phyloP scores from a whole-genome alignment of 2,329 filamentous ascomycete species.

The Colletotrichum neosansevieriae region DNA sequence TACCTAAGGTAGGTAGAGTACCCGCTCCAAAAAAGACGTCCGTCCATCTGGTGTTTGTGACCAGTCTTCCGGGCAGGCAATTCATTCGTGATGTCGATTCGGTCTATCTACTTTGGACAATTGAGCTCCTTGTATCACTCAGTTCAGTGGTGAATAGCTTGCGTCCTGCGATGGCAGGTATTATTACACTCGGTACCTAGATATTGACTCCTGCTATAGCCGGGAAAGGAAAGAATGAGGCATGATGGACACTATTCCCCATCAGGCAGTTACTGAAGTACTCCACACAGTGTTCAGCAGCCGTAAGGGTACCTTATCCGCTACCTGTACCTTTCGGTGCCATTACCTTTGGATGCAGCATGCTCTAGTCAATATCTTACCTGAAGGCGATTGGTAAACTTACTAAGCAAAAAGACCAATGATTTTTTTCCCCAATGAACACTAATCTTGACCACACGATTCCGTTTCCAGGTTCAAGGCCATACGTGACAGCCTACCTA shows the following conservation, averaged over 20 bases:
- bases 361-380: no score
- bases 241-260: constrained; percentile 11
- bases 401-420: no score
- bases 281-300: constrained; percentile 23
- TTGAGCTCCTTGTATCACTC: no score
- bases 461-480: constrained; percentile 14
- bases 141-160: not conserved
- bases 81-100: not conserved
- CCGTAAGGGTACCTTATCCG: constrained; percentile 22
- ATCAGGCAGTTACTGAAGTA: constrained; percentile 17
- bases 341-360: no score
- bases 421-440: no score
- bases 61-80: not conserved
- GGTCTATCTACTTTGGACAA: no score
- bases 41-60: no score
- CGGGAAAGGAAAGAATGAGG: constrained; percentile 6
- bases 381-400: no score
- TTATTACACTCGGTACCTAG: not conserved
- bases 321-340: constrained; percentile 12
- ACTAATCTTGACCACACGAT: not conserved
- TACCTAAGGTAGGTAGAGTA: not conserved
- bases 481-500: not conserved
- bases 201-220: not conserved
- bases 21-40: no score
- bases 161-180: not conserved